A percentile compares a stretch with the other conserved stretches of the same genome.
phyloP scores from a whole-genome alignment of 169 alveolate species.

The Pseudocohnilembus persalinus region DNA sequence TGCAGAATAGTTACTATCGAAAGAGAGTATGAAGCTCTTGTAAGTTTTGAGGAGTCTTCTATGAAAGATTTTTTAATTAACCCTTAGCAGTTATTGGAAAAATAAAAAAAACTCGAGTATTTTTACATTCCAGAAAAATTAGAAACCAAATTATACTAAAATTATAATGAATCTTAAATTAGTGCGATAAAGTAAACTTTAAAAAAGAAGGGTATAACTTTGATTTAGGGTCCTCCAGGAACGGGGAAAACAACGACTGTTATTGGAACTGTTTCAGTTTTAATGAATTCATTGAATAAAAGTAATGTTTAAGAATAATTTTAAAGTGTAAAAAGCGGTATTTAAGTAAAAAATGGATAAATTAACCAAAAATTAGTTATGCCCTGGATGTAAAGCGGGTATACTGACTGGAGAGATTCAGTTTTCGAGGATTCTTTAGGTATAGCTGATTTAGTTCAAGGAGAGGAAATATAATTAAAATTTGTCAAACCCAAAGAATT shows the following conservation, averaged over 20 bases:
- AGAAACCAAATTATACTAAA: conserved; percentile 25
- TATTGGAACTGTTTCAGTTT: conserved; percentile 85
- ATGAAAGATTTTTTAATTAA: neutral
- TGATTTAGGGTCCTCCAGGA: conserved; percentile 99
- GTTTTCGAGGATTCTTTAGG: conserved; percentile 39
- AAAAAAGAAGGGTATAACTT: conserved; percentile 85
- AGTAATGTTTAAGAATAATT: conserved; percentile 34
- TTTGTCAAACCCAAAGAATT: conserved; percentile 8
- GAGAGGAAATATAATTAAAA: neutral
- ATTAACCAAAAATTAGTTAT: conserved; percentile 47
- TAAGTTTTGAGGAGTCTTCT: neutral
- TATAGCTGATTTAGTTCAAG: conserved; percentile 17
- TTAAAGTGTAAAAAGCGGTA: conserved; percentile 10
- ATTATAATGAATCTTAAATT: conserved; percentile 55
- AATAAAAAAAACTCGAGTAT: conserved; percentile 2
- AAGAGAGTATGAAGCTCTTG: conserved; percentile 25
- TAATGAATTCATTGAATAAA: conserved; percentile 33
- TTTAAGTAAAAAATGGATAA: conserved; percentile 45
- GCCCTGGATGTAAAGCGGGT: conserved; percentile 36
- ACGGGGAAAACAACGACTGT: conserved; percentile 98
- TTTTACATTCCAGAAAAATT: conserved; percentile 33
- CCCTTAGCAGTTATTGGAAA: conserved; percentile 2
- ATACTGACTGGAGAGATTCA: conserved; percentile 46
- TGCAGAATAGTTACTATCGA: conserved; percentile 25
- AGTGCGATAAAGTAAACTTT: conserved; percentile 65